Base-by-base conservation (phyloP, 345 rosid genomes). In the Mallotus nudiflorus region DNA sequence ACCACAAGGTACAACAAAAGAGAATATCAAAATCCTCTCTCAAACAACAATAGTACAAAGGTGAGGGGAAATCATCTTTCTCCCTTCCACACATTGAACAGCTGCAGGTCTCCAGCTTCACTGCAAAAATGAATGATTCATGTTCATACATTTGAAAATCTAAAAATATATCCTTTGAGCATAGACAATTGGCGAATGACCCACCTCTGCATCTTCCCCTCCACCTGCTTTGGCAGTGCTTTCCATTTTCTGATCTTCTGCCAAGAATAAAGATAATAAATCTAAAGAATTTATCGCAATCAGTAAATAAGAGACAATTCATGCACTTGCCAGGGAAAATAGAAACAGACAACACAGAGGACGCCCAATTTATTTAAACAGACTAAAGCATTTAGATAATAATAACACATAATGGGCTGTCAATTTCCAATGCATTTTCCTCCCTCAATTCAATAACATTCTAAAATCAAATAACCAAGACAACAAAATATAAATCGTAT, bases 211-310 rank as follows among this genome's bases (percentile, higher is more conserved):
- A 59, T 66, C 77, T 50, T 67, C 62, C 1, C 62, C 63, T 1
- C 71, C 71, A 5, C 75, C 48, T 33, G 54, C 50, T 67, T 15
- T 67, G 10, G 55, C 61, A n/a, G 72, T 59, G 44, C 24, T 67
- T 73, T 67, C 72, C 67, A 73, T 60, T 65, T 50, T 67, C 37
- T 66, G 62, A 59, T 73, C 72, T 60, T 67, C 77, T 73, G 58
- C 44, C 52, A 29, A 48, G 11, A 51, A 28, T 40, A 40, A 40
- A 66, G 28, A 20, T n/a, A n/a, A n/a, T n/a, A n/a, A n/a, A n/a
- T n/a, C n/a, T n/a, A n/a, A n/a, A n/a, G 13, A 39, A 13, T 13
- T 19, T 18, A 52, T 42, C 9, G 35, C 22, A 66, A 12, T 19
- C 39, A 39, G 13, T 24, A 42, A 35, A 29, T n/a, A 6, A 70